Evolutionary conservation across 108 stramenopile genomes (phyloP), one percentile per base, ranked within the genome.

Genomic region (Pseudonitzschia multistriata): DNA sequence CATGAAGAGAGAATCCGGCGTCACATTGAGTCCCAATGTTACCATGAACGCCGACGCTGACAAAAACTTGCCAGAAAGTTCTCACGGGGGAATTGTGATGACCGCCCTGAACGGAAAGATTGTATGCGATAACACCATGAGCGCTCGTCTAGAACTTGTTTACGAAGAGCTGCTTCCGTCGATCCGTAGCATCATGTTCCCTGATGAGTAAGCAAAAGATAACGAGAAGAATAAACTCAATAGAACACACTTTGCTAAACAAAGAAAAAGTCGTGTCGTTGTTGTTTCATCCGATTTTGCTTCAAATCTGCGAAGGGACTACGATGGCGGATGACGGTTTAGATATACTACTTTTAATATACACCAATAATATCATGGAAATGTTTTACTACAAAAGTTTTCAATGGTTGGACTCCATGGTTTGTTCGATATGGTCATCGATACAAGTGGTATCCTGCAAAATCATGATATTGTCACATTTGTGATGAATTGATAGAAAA

Each of bases 91-190:
- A 56, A 86, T 99, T 35, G 85, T 90, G 72, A 77, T 97, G 72
- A 91, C 95, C 29, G 98, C 98, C 28, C 74, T 83, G 29, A 70
- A 86, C 67, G 91, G 92, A 68, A 95, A 89, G 84, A 97, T 99
- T 85, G 92, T 96, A 14, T 96, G 96, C 71, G 96, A 99, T 77
- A 97, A 99, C 76, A 98, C 97, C 74, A 86, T 99, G 92, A 78
- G 87, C 54, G 87, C 92, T 52, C 83, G 97, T 53, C 81, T 99
- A 71, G 55, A 68, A 27, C 82, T 96, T 70, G 95, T 94, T 25
- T 98, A 97, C 79, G 78, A 84, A 74, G 96, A 98, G 78, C 88
- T 97, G 34, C 83, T 98, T 83, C 97, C 97, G 48, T 84, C 85
- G 47, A 95, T 98, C 77, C 88, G 97, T 74, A 89, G 89, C 59